Percentiles rank a stretch among this genome's conserved stretches.
These are phyloP conservation scores for Chlamydomonas applanata DNA, from an alignment of 139 green algal genomes.

Conservation along the genomic window DNA sequence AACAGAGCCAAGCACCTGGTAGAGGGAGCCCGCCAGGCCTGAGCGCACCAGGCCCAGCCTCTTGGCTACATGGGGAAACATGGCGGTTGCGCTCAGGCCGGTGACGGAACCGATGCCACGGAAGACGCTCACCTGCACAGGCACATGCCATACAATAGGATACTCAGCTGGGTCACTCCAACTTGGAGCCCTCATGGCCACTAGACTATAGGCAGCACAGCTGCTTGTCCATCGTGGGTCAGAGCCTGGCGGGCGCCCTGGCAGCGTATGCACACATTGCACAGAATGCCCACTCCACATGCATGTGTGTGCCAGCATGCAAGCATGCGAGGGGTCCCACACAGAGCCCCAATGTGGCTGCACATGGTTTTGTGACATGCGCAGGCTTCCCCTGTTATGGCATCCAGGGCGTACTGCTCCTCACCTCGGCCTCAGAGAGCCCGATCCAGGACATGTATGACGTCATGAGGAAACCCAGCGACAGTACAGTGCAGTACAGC, in stretches of 20 bases:
- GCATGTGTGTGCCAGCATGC: too few relatives aligned
- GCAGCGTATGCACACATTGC: too few relatives aligned
- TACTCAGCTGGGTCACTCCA: too few relatives aligned
- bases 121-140: conserved; percentile 43
- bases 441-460: conserved; percentile 65
- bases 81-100: conserved; percentile 66
- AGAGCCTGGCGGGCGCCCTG: too few relatives aligned
- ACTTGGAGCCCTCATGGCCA: too few relatives aligned
- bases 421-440: conserved; percentile 50
- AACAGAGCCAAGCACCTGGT: neutral
- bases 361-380: too few relatives aligned
- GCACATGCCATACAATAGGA: neutral
- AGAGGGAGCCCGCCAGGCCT: conserved; percentile 9
- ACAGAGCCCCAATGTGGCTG: too few relatives aligned
- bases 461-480: conserved; percentile 60
- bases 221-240: too few relatives aligned
- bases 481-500: conserved; percentile 71
- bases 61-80: conserved; percentile 37
- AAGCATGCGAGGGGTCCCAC: too few relatives aligned
- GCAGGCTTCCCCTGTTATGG: too few relatives aligned
- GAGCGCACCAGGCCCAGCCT: neutral
- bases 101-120: conserved; percentile 61
- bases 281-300: too few relatives aligned
- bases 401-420: too few relatives aligned
- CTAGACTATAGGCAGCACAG: neutral